Base-by-base conservation (phyloP, 2,329 filamentous ascomycete genomes). In the Bisporella sp. region DNA sequence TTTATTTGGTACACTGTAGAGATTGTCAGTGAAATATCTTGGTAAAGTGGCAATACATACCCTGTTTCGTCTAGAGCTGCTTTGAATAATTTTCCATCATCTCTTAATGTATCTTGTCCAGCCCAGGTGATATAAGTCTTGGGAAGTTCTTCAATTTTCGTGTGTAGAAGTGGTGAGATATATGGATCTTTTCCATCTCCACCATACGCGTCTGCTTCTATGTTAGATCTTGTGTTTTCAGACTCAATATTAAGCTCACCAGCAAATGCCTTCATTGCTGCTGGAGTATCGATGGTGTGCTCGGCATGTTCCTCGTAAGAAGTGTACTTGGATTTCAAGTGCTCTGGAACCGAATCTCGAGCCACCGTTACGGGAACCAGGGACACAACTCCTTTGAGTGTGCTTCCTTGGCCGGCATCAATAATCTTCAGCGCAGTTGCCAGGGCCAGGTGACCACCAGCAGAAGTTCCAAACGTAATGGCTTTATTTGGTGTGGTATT, bases 371-470 rank as follows among this genome's bases (percentile, higher is more conserved):
- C 60, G 5, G 70, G 70, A 5, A 68, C 65, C 13, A 69, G 53
- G 1, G 65, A 65, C 4, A 69, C 55, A 4, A 71, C 62, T 29
- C 70, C 70, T n/a, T 66, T 62, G n/a, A 72, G 50, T 1, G 59
- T 54, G 30, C 64, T 58, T 28, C 60, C 63, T 5, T 62, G 46
- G 2, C 64, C 66, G 21, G 66, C 62, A 46, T 71, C 69, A 47
- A 71, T 59, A 9, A 69, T 57, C 49, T 59, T 65, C 50, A 72
- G 59, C 21, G 67, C 69, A 11, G 63, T 52, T 8, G 62, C 64
- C 6, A 72, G 60, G 0, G 68, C 67, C 21, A 71, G 56, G 28
- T 66, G 64, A 12, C 61, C 69, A 32, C 70, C 70, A 9, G 70
- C 70, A 6, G 68, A 71, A 4, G 60, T 60, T 21, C 70, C 69